Evolutionary conservation across 352 stramenopile genomes (phyloP).

Genomic region (Phytophthora gonapodyides): DNA sequence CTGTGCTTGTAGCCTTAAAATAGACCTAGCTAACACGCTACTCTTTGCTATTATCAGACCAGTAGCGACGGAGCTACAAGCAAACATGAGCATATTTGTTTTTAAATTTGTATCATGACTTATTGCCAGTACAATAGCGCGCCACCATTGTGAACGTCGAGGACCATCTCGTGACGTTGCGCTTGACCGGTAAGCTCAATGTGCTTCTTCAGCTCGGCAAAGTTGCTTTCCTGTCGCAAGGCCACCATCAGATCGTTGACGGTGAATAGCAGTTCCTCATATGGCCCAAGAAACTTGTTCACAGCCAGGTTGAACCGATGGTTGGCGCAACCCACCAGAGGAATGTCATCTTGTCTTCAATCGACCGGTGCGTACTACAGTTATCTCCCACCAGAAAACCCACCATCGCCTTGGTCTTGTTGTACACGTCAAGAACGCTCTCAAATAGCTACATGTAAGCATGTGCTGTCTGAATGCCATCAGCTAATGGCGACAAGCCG

Average conservation of each 20-base stretch:
- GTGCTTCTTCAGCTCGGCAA: slow-evolving; percentile 7
- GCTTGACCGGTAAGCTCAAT: slow-evolving; percentile 9
- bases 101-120: no score
- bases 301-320: slow-evolving; percentile 9
- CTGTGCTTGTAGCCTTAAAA: no score
- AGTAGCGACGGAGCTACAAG: no score
- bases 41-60: no score
- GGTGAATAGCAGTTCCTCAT: not conserved
- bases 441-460: slow-evolving; percentile 6
- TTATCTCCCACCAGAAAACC: slow-evolving; percentile 13
- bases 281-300: slow-evolving; percentile 8
- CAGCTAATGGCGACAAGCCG: not conserved
- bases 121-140: no score
- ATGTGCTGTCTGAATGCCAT: slow-evolving; percentile 12
- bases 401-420: slow-evolving; percentile 12
- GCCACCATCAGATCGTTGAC: slow-evolving; percentile 13
- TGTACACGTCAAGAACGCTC: slow-evolving; percentile 13
- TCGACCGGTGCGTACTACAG: slow-evolving; percentile 8
- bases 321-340: not conserved
- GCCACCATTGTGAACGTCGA: slow-evolving; percentile 10
- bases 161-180: slow-evolving; percentile 6
- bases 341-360: slow-evolving; percentile 8
- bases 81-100: no score
- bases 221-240: slow-evolving; percentile 11
- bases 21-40: no score